Evolutionary conservation across 2,329 filamentous ascomycete species (phyloP).

Genomic region (Fusarium avenaceum): DNA sequence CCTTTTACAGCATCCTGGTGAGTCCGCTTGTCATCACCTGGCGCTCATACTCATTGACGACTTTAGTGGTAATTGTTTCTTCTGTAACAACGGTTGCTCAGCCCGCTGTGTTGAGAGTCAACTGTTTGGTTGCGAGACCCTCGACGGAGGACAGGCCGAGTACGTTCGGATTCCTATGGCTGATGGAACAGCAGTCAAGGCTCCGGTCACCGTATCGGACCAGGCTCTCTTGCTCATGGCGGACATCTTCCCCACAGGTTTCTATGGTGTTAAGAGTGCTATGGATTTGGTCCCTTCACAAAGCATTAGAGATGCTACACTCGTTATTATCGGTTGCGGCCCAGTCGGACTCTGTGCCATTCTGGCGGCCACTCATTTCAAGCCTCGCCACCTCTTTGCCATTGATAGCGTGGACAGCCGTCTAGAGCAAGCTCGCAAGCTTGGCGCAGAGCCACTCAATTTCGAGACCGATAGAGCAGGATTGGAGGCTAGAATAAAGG

Average conservation of each 20-base stretch:
- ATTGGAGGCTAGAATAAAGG: constrained; percentile 77
- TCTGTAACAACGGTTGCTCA: constrained; percentile 81
- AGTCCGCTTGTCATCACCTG: constrained; percentile 42
- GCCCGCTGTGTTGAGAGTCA: constrained; percentile 79
- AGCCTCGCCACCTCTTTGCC: constrained; percentile 81
- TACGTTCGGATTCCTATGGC: constrained; percentile 85
- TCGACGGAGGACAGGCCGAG: constrained; percentile 87
- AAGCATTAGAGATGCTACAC: constrained; percentile 67
- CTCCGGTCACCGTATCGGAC: constrained; percentile 76
- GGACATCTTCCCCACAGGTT: constrained; percentile 91
- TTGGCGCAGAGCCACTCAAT: constrained; percentile 88
- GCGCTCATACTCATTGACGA: constrained; percentile 11
- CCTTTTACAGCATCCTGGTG: constrained; percentile 88
- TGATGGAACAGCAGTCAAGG: constrained; percentile 83
- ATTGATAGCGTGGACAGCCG: constrained; percentile 83
- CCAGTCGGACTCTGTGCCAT: constrained; percentile 88
- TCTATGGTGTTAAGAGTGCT: constrained; percentile 84
- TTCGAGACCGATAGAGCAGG: constrained; percentile 76
- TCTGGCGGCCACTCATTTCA: constrained; percentile 80
- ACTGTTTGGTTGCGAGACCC: constrained; percentile 76
- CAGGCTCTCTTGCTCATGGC: constrained; percentile 87
- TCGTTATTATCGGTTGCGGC: constrained; percentile 87
- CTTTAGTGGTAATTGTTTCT: constrained; percentile 76
- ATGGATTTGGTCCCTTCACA: constrained; percentile 70
- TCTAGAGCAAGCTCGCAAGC: constrained; percentile 76